phyloP scores from a whole-genome alignment of 176 grass and related monocot genomes.

The Aegilops bicornis region DNA sequence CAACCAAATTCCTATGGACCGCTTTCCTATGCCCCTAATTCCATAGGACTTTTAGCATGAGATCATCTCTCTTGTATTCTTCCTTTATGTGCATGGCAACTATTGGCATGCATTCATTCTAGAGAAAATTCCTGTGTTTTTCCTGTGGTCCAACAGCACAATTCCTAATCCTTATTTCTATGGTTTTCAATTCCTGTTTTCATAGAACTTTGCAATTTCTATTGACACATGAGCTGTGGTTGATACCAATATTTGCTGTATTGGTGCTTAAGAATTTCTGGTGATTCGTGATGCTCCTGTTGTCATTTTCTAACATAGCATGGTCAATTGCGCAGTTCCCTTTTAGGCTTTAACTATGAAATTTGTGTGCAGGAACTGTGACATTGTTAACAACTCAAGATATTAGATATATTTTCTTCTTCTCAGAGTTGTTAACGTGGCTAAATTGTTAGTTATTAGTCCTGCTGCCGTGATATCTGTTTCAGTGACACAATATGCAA shows the following conservation, averaged over 20 bases:
- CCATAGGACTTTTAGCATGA: neutral
- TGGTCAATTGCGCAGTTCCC: neutral
- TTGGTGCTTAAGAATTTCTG: neutral
- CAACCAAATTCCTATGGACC: neutral
- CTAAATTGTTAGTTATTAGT: neutral
- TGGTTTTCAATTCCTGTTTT: neutral
- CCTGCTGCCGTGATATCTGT: neutral
- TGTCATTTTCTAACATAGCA: neutral
- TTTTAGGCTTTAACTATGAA: neutral
- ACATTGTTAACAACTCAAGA: neutral
- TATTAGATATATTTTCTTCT: constrained; percentile 8
- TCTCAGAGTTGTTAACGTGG: neutral
- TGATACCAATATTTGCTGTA: neutral
- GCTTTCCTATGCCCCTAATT: neutral
- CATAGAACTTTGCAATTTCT: neutral
- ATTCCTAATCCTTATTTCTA: neutral
- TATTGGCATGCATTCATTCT: neutral
- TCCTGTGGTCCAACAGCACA: neutral
- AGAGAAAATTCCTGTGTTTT: neutral
- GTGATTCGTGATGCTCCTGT: neutral
- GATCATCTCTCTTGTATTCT: neutral
- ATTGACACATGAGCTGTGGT: neutral
- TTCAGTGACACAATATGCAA: neutral
- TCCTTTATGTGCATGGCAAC: neutral
- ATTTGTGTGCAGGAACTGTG: neutral